Base-by-base conservation (phyloP, 495 filamentous ascomycete species). In the Penicillium lagena region DNA sequence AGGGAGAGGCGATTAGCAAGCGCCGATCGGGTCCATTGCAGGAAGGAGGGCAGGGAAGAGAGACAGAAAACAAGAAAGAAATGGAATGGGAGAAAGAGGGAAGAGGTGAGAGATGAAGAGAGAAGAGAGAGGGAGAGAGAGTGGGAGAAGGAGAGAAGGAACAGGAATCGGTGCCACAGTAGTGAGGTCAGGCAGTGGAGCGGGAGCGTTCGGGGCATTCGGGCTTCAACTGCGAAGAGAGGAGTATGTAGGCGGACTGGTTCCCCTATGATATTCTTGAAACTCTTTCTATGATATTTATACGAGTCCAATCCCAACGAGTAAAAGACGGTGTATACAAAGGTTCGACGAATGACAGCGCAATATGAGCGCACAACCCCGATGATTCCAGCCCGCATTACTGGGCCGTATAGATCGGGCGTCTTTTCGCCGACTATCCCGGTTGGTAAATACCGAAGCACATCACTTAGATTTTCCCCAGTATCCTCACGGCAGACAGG, bases 341-440 rank as follows among this genome's bases (percentile, higher is more conserved):
- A 45, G 49, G 48, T 54, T 43, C 40, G 55, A 49, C 66, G 62
- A 70, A 70, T 70, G 54, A 60, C 53, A 55, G 50, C n/a, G 31
- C 56, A 35, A 39, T 79, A 11, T 75, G 76, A 14, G 80, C 84
- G 50, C 72, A 90, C 40, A 72, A 15, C 42, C 27, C 40, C 36
- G 30, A n/a, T 42, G 46, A 43, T 49, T 49, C 46, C 22, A 22
- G 22, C 22, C 22, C 22, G 22, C 22, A 22, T 22, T 22, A 22
- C 22, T 22, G 22, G 22, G 22, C 22, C 22, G 22, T 22, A 22
- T 22, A 22, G 22, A 22, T 22, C 22, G 4, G 22, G 4, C 4
- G 22, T 22, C 22, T 22, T 22, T 22, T 22, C 22, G 4, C 22
- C 22, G 4, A 22, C 22, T 22, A 4, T 6, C 22, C 22, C 22